These are phyloP conservation scores for Plasmopara muralis DNA, from an alignment of 352 stramenopile genomes.

Conservation along the genomic window DNA sequence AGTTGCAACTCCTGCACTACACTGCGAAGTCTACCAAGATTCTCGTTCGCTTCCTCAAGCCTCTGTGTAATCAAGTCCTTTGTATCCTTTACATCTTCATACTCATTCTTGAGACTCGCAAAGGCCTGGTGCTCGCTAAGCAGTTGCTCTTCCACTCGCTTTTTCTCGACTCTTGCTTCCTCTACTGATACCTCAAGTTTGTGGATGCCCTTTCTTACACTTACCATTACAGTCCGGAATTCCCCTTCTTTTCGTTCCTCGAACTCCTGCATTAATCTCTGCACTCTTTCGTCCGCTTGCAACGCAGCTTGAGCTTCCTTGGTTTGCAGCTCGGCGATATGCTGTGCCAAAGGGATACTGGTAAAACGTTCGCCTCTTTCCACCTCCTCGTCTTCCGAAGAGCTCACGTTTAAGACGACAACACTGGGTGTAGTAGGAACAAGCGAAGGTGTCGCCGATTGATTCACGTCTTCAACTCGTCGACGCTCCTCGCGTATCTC, in stretches of 20 bases:
- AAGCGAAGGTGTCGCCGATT: conserved; percentile 1
- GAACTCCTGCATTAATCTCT: conserved; percentile 53
- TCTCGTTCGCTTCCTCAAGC: conserved; percentile 64
- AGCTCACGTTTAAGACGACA: conserved; percentile 50
- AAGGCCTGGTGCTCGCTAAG: conserved; percentile 44
- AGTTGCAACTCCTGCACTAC: conserved; percentile 40
- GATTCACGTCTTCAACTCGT: conserved; percentile 18
- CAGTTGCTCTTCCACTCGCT: conserved; percentile 45
- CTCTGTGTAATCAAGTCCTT: conserved; percentile 44
- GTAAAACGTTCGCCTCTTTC: conserved; percentile 5
- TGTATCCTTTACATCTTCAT: conserved; percentile 39
- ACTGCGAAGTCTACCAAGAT: conserved; percentile 48
- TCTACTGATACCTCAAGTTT: conserved; percentile 54
- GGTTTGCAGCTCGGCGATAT: conserved; percentile 47
- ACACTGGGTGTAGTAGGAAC: conserved; percentile 32
- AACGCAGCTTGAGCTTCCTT: conserved; percentile 47
- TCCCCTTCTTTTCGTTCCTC: conserved; percentile 59
- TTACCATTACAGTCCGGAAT: conserved; percentile 62
- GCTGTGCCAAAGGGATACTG: conserved; percentile 41
- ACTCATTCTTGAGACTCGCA: conserved; percentile 44
- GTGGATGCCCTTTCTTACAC: conserved; percentile 63
- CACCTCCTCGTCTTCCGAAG: conserved; percentile 28
- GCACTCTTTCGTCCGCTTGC: conserved; percentile 39
- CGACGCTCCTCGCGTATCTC: conserved; percentile 29
- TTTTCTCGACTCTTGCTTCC: conserved; percentile 39